Conservation (phyloP, 129 eudicot genomes). For the Flaveria brownii region DNA sequence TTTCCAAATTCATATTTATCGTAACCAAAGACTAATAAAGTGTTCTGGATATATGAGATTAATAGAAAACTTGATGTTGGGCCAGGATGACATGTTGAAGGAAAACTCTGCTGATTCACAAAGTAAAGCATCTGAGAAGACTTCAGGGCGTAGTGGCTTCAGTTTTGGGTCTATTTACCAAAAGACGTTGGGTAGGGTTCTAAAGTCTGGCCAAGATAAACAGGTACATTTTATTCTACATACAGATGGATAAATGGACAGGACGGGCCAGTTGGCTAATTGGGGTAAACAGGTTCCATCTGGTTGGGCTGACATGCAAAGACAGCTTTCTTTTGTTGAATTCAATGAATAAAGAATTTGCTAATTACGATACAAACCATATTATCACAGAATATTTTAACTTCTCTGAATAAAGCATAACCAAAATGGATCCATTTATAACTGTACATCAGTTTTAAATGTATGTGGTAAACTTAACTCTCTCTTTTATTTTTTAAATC, state of each 20-base stretch:
- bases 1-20: not conserved
- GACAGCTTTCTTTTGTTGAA: not conserved
- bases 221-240: constrained; percentile 55
- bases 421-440: not conserved
- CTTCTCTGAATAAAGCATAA: not conserved
- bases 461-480: not conserved
- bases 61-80: constrained; percentile 39
- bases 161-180: constrained; percentile 81
- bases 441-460: constrained; percentile 15
- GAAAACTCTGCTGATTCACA: constrained; percentile 56
- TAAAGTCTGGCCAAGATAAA: constrained; percentile 77
- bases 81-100: constrained; percentile 53
- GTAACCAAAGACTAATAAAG: constrained; percentile 6
- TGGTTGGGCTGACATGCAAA: not conserved
- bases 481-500: not conserved
- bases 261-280: not conserved
- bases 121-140: constrained; percentile 50
- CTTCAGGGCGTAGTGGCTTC: constrained; percentile 76
- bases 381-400: not conserved
- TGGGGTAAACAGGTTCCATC: not conserved
- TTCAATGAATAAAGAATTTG: not conserved
- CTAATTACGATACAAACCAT: not conserved
- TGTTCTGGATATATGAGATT: constrained; percentile 11
- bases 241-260: not conserved
- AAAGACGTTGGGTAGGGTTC: constrained; percentile 72